Evolutionary conservation across 2,329 filamentous ascomycete genomes (phyloP).

Genomic region (Trichophyton schoenleinii): DNA sequence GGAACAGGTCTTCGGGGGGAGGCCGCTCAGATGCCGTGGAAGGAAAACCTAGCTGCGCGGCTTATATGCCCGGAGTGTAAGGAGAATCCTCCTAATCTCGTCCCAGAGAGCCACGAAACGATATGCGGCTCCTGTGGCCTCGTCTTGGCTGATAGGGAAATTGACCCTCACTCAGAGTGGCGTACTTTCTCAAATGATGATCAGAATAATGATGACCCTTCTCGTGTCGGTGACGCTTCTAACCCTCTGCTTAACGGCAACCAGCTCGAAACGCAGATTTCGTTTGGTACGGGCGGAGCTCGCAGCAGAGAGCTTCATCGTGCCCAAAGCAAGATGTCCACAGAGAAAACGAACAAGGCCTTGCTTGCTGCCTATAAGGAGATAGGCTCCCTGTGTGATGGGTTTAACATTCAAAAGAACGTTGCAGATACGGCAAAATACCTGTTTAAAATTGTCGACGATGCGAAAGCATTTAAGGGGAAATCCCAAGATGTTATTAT

Average conservation of each 20-base stretch:
- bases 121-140: slow-evolving; percentile 86
- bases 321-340: slow-evolving; percentile 67
- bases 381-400: slow-evolving; percentile 77
- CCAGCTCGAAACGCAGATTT: slow-evolving; percentile 78
- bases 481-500: slow-evolving; percentile 91
- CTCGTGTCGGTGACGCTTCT: slow-evolving; percentile 88
- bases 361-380: slow-evolving; percentile 75
- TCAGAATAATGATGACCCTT: slow-evolving; percentile 89
- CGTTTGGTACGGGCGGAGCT: slow-evolving; percentile 61
- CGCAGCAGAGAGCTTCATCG: slow-evolving; percentile 64
- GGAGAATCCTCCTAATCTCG: slow-evolving; percentile 81
- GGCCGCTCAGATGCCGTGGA: slow-evolving; percentile 43
- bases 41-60: slow-evolving; percentile 75
- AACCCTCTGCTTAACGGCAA: slow-evolving; percentile 84
- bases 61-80: slow-evolving; percentile 84
- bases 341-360: slow-evolving; percentile 71
- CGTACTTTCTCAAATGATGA: slow-evolving; percentile 98
- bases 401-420: slow-evolving; percentile 64
- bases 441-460: slow-evolving; percentile 87
- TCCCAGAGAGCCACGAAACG: slow-evolving; percentile 87
- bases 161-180: slow-evolving; percentile 96
- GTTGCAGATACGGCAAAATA: slow-evolving; percentile 86
- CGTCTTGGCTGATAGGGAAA: slow-evolving; percentile 78
- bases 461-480: slow-evolving; percentile 86
- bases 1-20: slow-evolving; percentile 33